A percentile compares a stretch with the other conserved stretches of the same genome.
These are phyloP conservation scores for Pyrus betulifolia DNA, from an alignment of 306 rosid genomes.

Conservation along the genomic window DNA sequence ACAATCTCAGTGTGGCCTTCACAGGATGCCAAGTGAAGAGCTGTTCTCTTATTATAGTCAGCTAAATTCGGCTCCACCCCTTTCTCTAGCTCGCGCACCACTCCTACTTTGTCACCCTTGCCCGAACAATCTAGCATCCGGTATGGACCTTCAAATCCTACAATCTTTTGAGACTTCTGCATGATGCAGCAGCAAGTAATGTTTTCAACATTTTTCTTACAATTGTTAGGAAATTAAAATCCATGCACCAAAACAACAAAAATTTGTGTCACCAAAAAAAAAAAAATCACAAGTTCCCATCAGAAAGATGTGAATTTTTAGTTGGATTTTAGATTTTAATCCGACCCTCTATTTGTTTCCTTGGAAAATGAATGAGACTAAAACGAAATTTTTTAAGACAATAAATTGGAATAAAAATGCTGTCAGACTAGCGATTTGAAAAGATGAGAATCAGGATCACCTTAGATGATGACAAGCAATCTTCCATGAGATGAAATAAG, in stretches of 20 bases:
- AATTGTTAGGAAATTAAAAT: not conserved
- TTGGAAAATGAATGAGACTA: not conserved
- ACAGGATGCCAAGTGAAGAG: conserved; percentile 30
- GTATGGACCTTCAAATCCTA: conserved; percentile 11
- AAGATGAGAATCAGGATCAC: not conserved
- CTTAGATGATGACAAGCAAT: conserved; percentile 5
- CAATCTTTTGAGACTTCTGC: not conserved
- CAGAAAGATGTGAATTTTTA: not conserved
- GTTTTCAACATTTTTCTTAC: not conserved
- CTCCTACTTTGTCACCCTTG: conserved; percentile 27
- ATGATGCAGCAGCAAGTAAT: not conserved
- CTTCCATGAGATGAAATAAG: not conserved
- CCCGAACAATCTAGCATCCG: conserved; percentile 19
- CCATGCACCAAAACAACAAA: not conserved
- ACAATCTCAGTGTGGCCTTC: conserved; percentile 24
- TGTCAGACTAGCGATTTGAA: not conserved
- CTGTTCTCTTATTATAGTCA: conserved; percentile 25
- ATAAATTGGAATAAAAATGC: not conserved
- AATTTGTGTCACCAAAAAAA: not conserved
- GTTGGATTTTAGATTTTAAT: not conserved
- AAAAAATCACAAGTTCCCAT: not conserved
- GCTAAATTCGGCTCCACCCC: conserved; percentile 18
- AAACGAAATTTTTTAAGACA: not conserved
- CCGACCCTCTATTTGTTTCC: not conserved
- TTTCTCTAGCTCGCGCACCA: conserved; percentile 18